phyloP scores from a whole-genome alignment of 305 asterid genomes.

The Solanum aculeatissimum region DNA sequence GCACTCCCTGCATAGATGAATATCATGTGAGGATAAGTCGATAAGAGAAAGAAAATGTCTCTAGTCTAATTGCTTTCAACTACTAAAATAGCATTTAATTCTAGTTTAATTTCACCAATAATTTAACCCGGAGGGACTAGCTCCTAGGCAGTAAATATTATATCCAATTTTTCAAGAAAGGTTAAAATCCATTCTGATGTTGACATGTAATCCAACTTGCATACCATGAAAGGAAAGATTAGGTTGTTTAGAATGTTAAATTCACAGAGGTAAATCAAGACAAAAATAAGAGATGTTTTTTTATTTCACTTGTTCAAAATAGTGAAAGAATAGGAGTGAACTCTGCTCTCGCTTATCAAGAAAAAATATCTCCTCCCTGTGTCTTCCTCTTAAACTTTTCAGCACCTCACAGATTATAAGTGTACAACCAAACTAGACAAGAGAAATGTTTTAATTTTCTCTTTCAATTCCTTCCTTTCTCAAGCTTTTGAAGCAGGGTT shows the following conservation, averaged over 20 bases:
- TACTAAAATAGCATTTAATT: neutral
- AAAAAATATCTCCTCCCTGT: neutral
- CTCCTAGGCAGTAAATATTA: neutral
- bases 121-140: neutral
- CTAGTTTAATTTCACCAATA: neutral
- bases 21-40: neutral
- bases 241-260: neutral
- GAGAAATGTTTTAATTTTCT: neutral
- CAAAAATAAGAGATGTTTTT: neutral
- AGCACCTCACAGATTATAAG: neutral
- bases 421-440: neutral
- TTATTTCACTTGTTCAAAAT: neutral
- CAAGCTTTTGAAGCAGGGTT: neutral
- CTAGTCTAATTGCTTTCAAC: neutral
- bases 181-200: neutral
- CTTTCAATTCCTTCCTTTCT: neutral
- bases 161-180: neutral
- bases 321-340: neutral
- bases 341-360: neutral
- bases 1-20: constrained; percentile 59
- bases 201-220: neutral
- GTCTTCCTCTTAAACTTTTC: neutral
- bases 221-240: neutral
- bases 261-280: neutral
- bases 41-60: neutral